Conservation (phyloP, 2,329 filamentous ascomycete species). For the Colletotrichum spinosum region DNA sequence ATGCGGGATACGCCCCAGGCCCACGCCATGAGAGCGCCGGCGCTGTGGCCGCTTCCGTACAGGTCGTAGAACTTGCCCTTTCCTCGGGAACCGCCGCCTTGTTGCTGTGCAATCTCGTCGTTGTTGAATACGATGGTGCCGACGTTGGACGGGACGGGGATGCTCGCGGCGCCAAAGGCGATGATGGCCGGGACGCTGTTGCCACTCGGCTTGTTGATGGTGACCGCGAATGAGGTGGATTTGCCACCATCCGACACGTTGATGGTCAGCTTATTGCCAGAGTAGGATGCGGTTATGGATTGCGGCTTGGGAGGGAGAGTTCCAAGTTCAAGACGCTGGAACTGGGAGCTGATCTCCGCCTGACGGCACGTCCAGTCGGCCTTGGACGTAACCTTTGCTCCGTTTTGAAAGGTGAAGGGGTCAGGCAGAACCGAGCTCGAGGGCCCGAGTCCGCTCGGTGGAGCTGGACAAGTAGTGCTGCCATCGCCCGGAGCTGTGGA, state of each 20-base stretch:
- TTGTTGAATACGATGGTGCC: constrained; percentile 63
- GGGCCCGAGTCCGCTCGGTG: constrained; percentile 27
- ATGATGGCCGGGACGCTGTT: constrained; percentile 61
- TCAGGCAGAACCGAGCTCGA: constrained; percentile 39
- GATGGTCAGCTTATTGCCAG: constrained; percentile 50
- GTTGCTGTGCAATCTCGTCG: constrained; percentile 54
- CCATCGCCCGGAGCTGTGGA: constrained; percentile 8
- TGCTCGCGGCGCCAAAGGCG: constrained; percentile 55
- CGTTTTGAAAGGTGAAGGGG: constrained; percentile 54
- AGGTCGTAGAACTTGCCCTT: constrained; percentile 62
- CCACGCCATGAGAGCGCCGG: constrained; percentile 61
- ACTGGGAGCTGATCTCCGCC: constrained; percentile 50
- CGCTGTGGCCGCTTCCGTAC: constrained; percentile 57
- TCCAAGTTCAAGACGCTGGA: constrained; percentile 54
- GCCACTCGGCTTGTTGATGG: constrained; percentile 45
- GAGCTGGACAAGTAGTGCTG: constrained; percentile 23
- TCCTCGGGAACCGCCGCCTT: constrained; percentile 55
- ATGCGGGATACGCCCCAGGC: constrained; percentile 62
- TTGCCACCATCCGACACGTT: constrained; percentile 47
- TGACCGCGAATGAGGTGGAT: constrained; percentile 46
- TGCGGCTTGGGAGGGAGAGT: constrained; percentile 48
- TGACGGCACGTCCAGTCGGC: constrained; percentile 55
- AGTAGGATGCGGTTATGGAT: constrained; percentile 47
- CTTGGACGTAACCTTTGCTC: constrained; percentile 50
- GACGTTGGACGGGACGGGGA: constrained; percentile 58